phyloP scores from a whole-genome alignment of 2,329 filamentous ascomycete genomes.

The Fusarium continuum region DNA sequence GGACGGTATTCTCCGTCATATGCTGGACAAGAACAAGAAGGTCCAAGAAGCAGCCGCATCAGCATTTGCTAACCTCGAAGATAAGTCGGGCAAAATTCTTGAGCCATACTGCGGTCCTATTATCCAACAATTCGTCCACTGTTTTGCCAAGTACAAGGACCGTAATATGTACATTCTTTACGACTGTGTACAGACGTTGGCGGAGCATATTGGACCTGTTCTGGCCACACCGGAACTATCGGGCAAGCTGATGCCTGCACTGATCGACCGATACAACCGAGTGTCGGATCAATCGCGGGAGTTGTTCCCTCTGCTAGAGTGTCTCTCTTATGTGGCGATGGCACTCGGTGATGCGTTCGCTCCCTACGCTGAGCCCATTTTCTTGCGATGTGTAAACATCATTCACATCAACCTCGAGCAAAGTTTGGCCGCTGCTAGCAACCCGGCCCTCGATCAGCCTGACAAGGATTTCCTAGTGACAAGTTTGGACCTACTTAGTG shows the following conservation, averaged over 20 bases:
- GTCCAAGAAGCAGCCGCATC: conserved; percentile 97
- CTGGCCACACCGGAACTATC: conserved; percentile 85
- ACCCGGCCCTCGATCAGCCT: conserved; percentile 76
- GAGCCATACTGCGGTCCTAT: conserved; percentile 90
- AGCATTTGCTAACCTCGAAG: conserved; percentile 94
- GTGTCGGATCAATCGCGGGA: conserved; percentile 90
- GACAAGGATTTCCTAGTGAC: conserved; percentile 98
- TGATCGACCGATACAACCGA: conserved; percentile 87
- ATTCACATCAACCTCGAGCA: conserved; percentile 92
- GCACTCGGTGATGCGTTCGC: conserved; percentile 84
- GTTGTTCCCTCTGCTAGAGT: conserved; percentile 94
- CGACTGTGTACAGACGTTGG: conserved; percentile 96
- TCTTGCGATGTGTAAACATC: conserved; percentile 86
- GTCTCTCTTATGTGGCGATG: conserved; percentile 90
- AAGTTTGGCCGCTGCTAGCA: conserved; percentile 73
- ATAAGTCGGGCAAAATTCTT: conserved; percentile 84
- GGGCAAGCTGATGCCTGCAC: conserved; percentile 87
- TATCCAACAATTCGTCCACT: conserved; percentile 88
- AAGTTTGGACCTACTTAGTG: conserved; percentile 90
- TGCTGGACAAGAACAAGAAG: conserved; percentile 97
- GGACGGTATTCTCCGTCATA: conserved; percentile 92
- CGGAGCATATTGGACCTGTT: conserved; percentile 85
- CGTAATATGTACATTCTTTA: conserved; percentile 99
- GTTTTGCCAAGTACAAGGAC: conserved; percentile 96
- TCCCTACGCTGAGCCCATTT: conserved; percentile 87